phyloP scores from a whole-genome alignment of 495 filamentous ascomycete genomes.

The Penicillium paradoxum region DNA sequence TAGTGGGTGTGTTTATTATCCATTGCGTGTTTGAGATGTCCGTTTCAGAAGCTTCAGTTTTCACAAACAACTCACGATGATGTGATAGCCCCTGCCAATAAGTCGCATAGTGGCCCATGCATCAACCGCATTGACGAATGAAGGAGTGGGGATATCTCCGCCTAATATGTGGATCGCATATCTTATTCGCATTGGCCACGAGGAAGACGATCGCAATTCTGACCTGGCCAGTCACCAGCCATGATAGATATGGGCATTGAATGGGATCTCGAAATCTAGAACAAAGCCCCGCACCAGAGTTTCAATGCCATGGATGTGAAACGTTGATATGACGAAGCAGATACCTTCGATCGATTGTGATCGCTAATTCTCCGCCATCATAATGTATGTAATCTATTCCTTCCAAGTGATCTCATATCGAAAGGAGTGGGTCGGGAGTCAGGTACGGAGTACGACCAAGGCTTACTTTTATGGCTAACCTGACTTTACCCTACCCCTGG shows the following conservation, averaged over 20 bases:
- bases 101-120: not conserved
- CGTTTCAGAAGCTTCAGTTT: not conserved
- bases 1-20: no score
- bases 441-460: no score
- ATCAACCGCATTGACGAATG: not conserved
- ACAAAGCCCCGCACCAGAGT: not conserved
- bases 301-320: not conserved
- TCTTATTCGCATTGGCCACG: not conserved
- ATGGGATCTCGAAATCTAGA: not conserved
- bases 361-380: not conserved
- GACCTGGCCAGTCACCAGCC: not conserved
- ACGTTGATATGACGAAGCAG: not conserved
- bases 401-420: not conserved
- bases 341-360: not conserved
- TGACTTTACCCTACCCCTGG: not conserved
- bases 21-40: not conserved
- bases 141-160: not conserved
- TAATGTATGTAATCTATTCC: not conserved
- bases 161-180: not conserved
- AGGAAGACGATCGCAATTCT: slow-evolving; percentile 1
- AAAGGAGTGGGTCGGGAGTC: not conserved
- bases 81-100: not conserved
- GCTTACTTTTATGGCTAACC: not conserved
- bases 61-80: not conserved
- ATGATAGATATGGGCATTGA: not conserved